phyloP scores from a whole-genome alignment of 106 monocot genomes.

The Hemerocallis citrina region DNA sequence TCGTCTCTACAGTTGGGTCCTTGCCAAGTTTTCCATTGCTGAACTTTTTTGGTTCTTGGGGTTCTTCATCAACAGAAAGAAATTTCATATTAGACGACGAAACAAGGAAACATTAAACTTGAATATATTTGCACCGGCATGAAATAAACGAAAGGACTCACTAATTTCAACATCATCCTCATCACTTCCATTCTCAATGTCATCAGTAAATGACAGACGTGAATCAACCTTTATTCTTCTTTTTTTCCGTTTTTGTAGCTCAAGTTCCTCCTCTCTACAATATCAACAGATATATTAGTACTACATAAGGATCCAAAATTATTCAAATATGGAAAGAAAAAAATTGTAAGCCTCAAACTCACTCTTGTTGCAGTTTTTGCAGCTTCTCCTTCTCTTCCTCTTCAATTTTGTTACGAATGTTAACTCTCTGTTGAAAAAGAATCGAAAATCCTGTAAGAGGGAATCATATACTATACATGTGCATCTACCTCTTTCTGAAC shows the following conservation, averaged over 20 bases:
- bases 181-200: conserved; percentile 85
- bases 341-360: conserved; percentile 5
- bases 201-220: conserved; percentile 81
- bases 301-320: not conserved
- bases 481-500: not conserved
- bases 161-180: conserved; percentile 54
- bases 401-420: conserved; percentile 90
- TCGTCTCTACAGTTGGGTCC: conserved; percentile 93
- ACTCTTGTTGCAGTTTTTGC: conserved; percentile 92
- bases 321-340: not conserved
- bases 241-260: conserved; percentile 85
- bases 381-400: conserved; percentile 99
- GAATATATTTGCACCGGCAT: not conserved
- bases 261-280: conserved; percentile 84
- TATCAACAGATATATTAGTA: not conserved
- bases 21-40: conserved; percentile 74
- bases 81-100: not conserved
- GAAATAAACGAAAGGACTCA: conserved; percentile 21
- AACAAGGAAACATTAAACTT: not conserved
- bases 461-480: not conserved
- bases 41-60: conserved; percentile 33
- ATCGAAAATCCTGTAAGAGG: not conserved
- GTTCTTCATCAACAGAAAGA: conserved; percentile 14
- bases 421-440: conserved; percentile 60
- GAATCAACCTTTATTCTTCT: conserved; percentile 73